These are phyloP conservation scores for Colletotrichum zoysiae DNA, from an alignment of 2,329 filamentous ascomycete species.

Conservation along the genomic window DNA sequence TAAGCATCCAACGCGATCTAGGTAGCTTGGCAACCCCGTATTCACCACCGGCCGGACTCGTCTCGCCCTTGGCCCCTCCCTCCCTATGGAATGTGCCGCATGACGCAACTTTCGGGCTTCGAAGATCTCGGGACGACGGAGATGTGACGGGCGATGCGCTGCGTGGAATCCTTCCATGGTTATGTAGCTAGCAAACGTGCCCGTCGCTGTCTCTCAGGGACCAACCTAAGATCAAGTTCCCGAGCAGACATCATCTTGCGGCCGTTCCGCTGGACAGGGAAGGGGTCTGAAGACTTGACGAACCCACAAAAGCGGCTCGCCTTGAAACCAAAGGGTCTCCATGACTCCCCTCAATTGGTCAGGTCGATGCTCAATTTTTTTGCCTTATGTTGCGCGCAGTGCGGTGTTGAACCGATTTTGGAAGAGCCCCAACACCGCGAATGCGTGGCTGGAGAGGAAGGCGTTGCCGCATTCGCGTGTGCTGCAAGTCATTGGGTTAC, in stretches of 20 bases:
- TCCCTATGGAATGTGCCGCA: background rate
- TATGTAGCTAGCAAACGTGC: background rate
- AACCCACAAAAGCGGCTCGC: constrained; percentile 7
- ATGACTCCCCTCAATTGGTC: too few species aligned
- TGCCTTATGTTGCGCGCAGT: background rate
- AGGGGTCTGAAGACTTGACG: constrained; percentile 12
- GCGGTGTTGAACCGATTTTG: background rate
- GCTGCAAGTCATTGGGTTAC: constrained; percentile 38
- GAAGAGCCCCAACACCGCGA: constrained; percentile 5
- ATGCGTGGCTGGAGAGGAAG: background rate
- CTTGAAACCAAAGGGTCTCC: background rate
- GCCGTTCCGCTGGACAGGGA: background rate
- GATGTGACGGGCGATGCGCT: background rate
- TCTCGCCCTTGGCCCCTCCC: background rate
- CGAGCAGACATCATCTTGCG: constrained; percentile 8
- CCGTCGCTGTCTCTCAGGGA: background rate
- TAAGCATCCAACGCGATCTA: background rate
- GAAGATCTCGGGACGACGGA: background rate
- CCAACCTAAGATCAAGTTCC: background rate
- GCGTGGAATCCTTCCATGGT: background rate
- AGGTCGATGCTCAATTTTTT: background rate
- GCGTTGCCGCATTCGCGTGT: background rate
- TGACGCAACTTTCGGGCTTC: background rate
- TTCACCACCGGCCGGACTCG: background rate
- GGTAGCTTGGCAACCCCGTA: background rate